Base-by-base conservation (phyloP, 164 flowering plant genomes). In the Chimonanthus salicifolius region DNA sequence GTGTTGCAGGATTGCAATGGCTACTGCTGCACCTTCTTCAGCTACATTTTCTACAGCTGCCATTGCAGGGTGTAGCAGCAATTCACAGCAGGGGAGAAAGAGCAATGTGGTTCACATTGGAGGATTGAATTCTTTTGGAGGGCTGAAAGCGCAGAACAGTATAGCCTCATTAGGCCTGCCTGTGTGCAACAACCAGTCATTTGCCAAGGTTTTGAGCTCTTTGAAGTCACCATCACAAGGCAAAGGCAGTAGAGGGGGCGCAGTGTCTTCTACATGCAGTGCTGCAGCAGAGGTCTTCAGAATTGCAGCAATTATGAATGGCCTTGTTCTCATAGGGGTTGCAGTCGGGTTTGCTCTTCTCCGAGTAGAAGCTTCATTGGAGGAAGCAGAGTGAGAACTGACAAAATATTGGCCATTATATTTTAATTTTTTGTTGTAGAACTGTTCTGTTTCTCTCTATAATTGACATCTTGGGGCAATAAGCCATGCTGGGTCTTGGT, bases 321-420 rank as follows among this genome's bases (percentile, higher is more conserved):
- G 82, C 2, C 88, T 89, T 54, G 76, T 74, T n/a, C 85, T 89
- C 6, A 74, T 89, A 63, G 91, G 90, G 90, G 10, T 89, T 72
- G 93, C 93, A 6, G 86, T 89, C 3, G 89, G 93, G 2, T 87
- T 89, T 62, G 86, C 85, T 74, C 88, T 89, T 47, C 89, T 89
- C n/a, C 82, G 88, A 54, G 74, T 89, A 0, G 91, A 89, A 80
- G 89, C 90, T 4, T 64, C 66, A 11, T 76, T 86, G 5, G 90
- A 89, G 77, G 90, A 89, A 75, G 47, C 86, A 4, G 89, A 84
- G 71, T 47, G 58, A 33, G 58, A 72, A 67, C 16, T n/a, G 18
- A 48, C 48, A 49, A 44, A 13, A 62, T 63, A 51, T 43, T 20
- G 21, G 16, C 8, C 16, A 13, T 45, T n/a, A 47, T 6, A 5